These are phyloP conservation scores for Erysimum cheiri DNA, from an alignment of 441 rosid genomes.

Conservation along the genomic window DNA sequence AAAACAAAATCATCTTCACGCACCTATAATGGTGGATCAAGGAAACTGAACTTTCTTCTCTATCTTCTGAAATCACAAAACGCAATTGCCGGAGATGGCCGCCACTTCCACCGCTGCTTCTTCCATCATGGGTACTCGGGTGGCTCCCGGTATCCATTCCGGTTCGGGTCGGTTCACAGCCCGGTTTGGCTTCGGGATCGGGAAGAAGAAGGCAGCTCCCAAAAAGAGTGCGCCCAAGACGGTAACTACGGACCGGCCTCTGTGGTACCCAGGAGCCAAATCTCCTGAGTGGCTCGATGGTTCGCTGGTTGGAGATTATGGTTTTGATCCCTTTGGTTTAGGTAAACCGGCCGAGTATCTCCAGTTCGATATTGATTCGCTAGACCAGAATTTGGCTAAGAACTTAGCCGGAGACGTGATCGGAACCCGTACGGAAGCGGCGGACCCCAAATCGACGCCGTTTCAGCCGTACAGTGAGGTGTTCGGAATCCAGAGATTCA, in stretches of 20 bases:
- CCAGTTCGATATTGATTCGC: conserved; percentile 75
- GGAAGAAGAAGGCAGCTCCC: conserved; percentile 51
- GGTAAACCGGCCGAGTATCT: conserved; percentile 72
- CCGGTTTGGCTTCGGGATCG: conserved; percentile 66
- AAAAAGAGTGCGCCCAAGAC: conserved; percentile 49
- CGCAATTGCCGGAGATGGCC: conserved; percentile 47
- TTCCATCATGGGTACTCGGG: conserved; percentile 71
- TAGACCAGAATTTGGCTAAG: conserved; percentile 86
- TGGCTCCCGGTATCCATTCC: conserved; percentile 49
- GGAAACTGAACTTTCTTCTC: not conserved
- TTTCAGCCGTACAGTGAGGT: conserved; percentile 86
- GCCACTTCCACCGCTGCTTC: conserved; percentile 69
- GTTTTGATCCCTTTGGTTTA: conserved; percentile 74
- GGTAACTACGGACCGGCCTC: conserved; percentile 53
- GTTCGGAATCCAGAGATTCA: conserved; percentile 80
- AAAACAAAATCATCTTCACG: conserved; percentile 2
- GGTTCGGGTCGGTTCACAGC: conserved; percentile 60
- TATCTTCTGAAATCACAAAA: not conserved
- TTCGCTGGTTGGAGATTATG: conserved; percentile 76
- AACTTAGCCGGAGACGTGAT: conserved; percentile 65
- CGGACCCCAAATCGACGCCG: conserved; percentile 68
- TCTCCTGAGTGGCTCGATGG: conserved; percentile 82
- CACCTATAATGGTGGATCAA: conserved; percentile 17
- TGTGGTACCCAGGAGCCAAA: conserved; percentile 81
- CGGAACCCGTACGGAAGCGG: conserved; percentile 63